Base-by-base conservation (phyloP, 139 green algal genomes). In the Coelastrella sp. region DNA sequence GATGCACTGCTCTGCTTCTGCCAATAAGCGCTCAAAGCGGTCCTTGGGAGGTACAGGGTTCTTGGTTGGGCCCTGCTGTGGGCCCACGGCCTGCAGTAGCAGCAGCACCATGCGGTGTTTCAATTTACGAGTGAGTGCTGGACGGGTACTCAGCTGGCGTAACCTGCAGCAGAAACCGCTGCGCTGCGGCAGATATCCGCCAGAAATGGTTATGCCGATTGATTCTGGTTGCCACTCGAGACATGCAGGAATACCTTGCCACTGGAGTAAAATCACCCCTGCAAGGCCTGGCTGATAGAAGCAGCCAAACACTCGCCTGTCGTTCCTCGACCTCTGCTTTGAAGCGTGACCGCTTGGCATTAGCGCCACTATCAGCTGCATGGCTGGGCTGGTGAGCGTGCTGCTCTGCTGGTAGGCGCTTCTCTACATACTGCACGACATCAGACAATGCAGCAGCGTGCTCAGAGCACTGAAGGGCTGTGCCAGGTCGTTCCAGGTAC, bases 1-100 rank as follows among this genome's bases (percentile, higher is more conserved):
- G 5, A 80, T 60, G 16, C 58, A 75, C 17, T 80, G 23, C 68
- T 88, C 83, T 11, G 83, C 83, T 54, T 88, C 83, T 68, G 83
- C 83, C 20, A 88, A 68, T 19, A 88, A 61, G 14, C 74, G 83
- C 68, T 73, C 64, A 75, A 88, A 88, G 16, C 83, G 60, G 19
- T 80, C 61, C 58, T 20, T 85, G 57, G 57, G 57, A 20, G 23
- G 57, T 47, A 64, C 57, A 57, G 57, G 17, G 19, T 17, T 23
- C 17, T 73, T 85, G 56, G 7, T 10, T 6, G 60, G 57, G 20
- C 16, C 3, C 17, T 73, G 58, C 19, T 85, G 19, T 83, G 54
- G 54, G 4, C 77, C 6, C 14, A 13, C 56, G 22, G 5, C 57
- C 79, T 85, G 79, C 57, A 83, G 77, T 5, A 32, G 7, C 56